Base-by-base conservation (phyloP, 2,329 filamentous ascomycete species). In the Colletotrichum zoysiae region DNA sequence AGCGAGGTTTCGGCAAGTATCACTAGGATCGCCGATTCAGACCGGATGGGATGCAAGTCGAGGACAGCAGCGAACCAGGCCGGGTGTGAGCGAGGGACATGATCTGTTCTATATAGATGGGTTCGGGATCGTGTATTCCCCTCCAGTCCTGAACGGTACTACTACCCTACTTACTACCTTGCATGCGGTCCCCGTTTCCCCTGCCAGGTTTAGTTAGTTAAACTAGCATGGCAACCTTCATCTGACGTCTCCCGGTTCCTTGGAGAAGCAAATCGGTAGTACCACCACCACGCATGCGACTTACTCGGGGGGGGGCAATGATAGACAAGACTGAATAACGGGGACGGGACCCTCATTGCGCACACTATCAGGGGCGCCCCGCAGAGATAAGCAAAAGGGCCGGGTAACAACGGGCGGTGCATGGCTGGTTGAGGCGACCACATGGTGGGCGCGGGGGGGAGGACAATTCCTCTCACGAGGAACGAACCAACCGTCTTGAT, bases 211-310 rank as follows among this genome's bases (percentile, higher is more conserved):
- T 44, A 7, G 42, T 51, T 44, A 7, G 42, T 11, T 12, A 14
- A 44, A 9, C 44, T 44, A 63, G 69, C 44, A 33, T n/a, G 6
- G 35, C 38, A 71, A 71, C 53, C 69, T 71, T 71, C 57, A 71
- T 71, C 69, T 71, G 69, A 71, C 69, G 65, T 69, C 59, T 68
- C 59, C 65, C 64, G 65, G 65, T 64, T 68, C 58, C 44, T 71
- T 46, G 57, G 35, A 62, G 51, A 33, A 51, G 51, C 55, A 50
- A 40, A 59, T 16, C 48, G 23, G 38, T 55, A 18, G 33, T 46
- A 56, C 26, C n/a, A 4, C 56, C 33, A 56, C 64, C 35, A 51
- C 35, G 59, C 53, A 68, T 68, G 65, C 58, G 35, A 64, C 69
- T 71, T 71, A 71, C 65, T 71, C 69, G 26, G 26, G 26, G 26